A percentile compares a stretch with the other conserved stretches of the same genome.
These are phyloP conservation scores for Penstemon barbatus DNA, from an alignment of 257 asterid species.

Conservation along the genomic window DNA sequence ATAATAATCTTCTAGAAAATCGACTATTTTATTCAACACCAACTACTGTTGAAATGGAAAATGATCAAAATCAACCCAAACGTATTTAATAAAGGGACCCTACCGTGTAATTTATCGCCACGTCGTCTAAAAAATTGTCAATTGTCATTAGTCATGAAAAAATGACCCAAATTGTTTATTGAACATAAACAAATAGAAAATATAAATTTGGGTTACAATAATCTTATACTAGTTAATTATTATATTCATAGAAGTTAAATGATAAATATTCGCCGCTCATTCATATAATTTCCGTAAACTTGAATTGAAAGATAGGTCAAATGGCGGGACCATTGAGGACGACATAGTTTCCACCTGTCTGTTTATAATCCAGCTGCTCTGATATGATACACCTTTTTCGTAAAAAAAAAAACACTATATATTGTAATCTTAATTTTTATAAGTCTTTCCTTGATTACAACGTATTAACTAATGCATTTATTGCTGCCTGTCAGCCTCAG, in stretches of 20 bases:
- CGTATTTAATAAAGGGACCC: background rate
- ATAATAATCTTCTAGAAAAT: background rate
- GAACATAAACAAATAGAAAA: background rate
- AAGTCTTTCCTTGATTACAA: slow-evolving; percentile 6
- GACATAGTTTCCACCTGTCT: slow-evolving; percentile 14
- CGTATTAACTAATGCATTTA: background rate
- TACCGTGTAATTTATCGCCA: background rate
- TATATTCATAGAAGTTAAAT: no score
- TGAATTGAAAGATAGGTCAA: slow-evolving; percentile 22
- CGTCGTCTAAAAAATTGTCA: slow-evolving; percentile 8
- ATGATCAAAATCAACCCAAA: no score
- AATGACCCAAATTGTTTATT: background rate
- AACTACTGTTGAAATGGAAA: no score
- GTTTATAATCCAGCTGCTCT: slow-evolving; percentile 5
- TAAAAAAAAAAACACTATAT: background rate
- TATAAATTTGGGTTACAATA: background rate
- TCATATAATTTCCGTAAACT: background rate
- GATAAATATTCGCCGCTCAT: no score
- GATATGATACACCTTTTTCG: background rate
- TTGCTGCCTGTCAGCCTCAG: slow-evolving; percentile 16
- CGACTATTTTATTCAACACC: no score
- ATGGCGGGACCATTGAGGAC: slow-evolving; percentile 30
- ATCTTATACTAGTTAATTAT: no score
- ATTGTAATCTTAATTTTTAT: background rate
- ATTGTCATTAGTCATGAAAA: background rate